Evolutionary conservation across 331 rosid species (phyloP), one percentile per base, ranked within the genome.

Genomic region (Saraca asoca): DNA sequence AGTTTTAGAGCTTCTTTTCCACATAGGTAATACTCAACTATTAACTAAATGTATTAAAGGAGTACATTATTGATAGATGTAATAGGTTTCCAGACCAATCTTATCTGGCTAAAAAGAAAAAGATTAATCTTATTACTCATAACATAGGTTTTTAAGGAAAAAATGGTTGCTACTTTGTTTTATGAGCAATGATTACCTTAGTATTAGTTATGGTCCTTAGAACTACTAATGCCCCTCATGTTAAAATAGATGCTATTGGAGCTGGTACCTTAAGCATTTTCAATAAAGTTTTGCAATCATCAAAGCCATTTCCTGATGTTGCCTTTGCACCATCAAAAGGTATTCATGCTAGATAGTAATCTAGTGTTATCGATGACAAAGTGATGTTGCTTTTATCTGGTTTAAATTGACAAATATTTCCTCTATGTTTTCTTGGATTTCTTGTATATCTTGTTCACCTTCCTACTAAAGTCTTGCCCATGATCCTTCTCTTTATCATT

Each of bases 321-420:
- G 89, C 95, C 55, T 94, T 94, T 79, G 73, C 88, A 74, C 96
- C 99, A 64, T 90, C 99, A 10, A 94, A 79, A 90, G 99, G 99
- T 94, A 84, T 61, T 64, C 56, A 38, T 58, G 43, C 17, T 58
- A 14, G 37, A 10, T 14, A 31, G 1, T 31, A 17, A 41, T 71
- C 16, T 60, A 9, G 16, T 35, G 48, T 18, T 37, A 33, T 51
- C 13, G 58, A 20, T 8, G n/a, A n/a, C n/a, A n/a, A n/a, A n/a
- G 62, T 6, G 63, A 19, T 2, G 0, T 15, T 50, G 24, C n/a
- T 11, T 16, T 19, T 7, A 45, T 44, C 5, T 12, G 39, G 5
- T 43, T 63, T 46, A 10, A 71, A 51, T 52, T 60, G 29, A 51
- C 31, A 15, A 38, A 8, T 19, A 16, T 57, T 12, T 34, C 18